Evolutionary conservation across 1,284 basidiomycete genomes (phyloP).

Genomic region (Trichosporon inkin): DNA sequence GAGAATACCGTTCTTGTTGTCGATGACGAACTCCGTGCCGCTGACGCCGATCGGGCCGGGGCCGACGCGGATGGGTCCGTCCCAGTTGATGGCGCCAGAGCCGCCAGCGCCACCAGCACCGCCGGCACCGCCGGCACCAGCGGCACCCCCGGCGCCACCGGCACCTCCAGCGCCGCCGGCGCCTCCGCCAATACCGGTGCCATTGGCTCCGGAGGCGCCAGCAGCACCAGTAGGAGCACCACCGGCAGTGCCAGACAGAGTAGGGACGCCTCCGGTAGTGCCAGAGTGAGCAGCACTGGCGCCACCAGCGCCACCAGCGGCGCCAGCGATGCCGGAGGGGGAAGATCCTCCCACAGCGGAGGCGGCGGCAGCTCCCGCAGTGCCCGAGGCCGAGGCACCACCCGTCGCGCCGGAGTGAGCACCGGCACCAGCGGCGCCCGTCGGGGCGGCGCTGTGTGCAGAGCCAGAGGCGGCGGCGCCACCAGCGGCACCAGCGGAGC

Average conservation of each 20-base stretch:
- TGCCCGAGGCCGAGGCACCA: too few relatives aligned
- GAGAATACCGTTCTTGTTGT: background rate
- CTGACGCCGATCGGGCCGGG: background rate
- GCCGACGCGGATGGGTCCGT: background rate
- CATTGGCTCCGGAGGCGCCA: background rate
- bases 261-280: too few relatives aligned
- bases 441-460: too few relatives aligned
- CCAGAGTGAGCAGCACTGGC: too few relatives aligned
- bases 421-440: too few relatives aligned
- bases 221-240: too few relatives aligned
- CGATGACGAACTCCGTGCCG: slow-evolving; percentile 6
- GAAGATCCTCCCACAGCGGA: background rate
- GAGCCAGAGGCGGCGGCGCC: too few relatives aligned
- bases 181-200: background rate
- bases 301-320: background rate
- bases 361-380: too few relatives aligned
- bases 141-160: background rate
- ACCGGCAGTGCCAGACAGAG: background rate
- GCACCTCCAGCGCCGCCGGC: background rate
- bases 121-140: background rate
- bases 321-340: too few relatives aligned
- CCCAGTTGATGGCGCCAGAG: background rate
- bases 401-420: too few relatives aligned
- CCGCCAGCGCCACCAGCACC: background rate
- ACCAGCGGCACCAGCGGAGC: too few relatives aligned